These are phyloP conservation scores for Yamadazyma akitaensis DNA, from an alignment of 805 yeast species.

Conservation along the genomic window DNA sequence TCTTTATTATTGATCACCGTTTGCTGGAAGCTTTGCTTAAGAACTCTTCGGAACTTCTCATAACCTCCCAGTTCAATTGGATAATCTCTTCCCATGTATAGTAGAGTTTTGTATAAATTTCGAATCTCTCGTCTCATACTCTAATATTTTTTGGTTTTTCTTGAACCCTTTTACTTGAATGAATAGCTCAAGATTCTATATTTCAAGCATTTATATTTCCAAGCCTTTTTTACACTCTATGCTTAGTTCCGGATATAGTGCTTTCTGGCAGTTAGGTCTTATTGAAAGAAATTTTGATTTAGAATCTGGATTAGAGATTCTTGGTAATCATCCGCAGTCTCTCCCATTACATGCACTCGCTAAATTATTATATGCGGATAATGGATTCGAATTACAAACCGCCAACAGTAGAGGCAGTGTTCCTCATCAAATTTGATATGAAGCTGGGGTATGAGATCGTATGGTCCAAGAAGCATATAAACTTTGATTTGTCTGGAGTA, in stretches of 20 bases:
- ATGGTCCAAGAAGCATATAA: constrained; percentile 28
- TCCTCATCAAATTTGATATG: constrained; percentile 35
- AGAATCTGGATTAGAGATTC: no score
- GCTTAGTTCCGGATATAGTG: no score
- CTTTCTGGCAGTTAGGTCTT: no score
- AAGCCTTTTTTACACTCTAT: no score
- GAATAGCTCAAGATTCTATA: no score
- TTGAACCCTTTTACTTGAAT: no score
- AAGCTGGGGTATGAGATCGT: constrained; percentile 33
- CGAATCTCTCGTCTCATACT: constrained; percentile 24
- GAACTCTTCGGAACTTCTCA: constrained; percentile 17
- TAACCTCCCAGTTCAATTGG: constrained; percentile 32
- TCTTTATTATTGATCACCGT: constrained; percentile 14
- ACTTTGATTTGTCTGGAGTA: constrained; percentile 27
- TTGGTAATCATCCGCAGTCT: background rate
- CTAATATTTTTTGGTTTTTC: no score
- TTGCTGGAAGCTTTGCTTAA: constrained; percentile 20
- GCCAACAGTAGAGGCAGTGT: constrained; percentile 30
- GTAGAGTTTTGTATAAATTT: constrained; percentile 22
- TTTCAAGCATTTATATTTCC: no score
- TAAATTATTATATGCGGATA: background rate
- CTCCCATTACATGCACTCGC: background rate
- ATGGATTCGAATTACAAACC: constrained; percentile 13
- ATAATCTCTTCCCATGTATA: constrained; percentile 35
- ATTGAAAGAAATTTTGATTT: no score